These are phyloP conservation scores for Saccharomycopsis sp. DNA, from an alignment of 805 yeast species.

Conservation along the genomic window DNA sequence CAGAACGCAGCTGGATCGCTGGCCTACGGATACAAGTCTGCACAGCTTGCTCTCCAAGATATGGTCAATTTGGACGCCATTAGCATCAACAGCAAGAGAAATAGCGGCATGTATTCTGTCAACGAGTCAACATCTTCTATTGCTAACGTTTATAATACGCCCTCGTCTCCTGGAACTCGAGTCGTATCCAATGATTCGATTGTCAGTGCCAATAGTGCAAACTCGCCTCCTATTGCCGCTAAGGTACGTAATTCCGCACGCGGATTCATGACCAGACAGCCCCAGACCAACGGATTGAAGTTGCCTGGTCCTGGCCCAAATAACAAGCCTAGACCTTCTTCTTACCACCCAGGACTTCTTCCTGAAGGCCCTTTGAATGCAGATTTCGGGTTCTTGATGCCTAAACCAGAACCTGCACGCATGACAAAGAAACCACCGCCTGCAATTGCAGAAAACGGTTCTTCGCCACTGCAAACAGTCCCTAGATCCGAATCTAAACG, in stretches of 20 bases:
- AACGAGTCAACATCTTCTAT: neutral
- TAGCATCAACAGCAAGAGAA: conserved; percentile 19
- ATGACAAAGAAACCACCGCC: neutral
- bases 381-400: conserved; percentile 24
- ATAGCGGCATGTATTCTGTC: conserved; percentile 13
- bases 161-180: neutral
- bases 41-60: conserved; percentile 65
- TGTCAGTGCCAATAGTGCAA: neutral
- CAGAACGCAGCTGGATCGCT: conserved; percentile 24
- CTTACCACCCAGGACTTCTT: conserved; percentile 64
- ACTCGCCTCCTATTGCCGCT: neutral
- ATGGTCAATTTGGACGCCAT: conserved; percentile 58
- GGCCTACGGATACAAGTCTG: conserved; percentile 39
- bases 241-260: neutral
- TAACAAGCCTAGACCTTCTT: conserved; percentile 74
- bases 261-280: conserved; percentile 5
- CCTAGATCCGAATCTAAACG: neutral
- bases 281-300: conserved; percentile 21
- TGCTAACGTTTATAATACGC: neutral
- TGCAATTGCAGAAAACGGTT: neutral
- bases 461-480: neutral
- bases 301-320: conserved; percentile 37
- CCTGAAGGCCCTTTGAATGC: conserved; percentile 24
- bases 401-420: conserved; percentile 30
- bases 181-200: neutral